Evolutionary conservation across 2,329 filamentous ascomycete species (phyloP).

Genomic region (Colletotrichum tofieldiae): DNA sequence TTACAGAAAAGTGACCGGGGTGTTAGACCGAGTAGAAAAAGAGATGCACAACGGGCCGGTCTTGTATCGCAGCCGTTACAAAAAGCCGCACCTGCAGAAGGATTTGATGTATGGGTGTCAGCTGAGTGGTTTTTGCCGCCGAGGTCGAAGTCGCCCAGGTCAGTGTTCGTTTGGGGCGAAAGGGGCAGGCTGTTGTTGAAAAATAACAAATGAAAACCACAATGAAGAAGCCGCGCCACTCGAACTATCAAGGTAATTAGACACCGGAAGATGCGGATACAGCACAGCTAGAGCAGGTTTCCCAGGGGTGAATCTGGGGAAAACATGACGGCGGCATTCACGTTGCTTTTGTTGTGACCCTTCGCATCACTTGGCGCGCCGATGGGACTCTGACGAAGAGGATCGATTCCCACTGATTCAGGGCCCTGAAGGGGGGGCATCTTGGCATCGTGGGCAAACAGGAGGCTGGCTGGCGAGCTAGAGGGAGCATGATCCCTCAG

Average conservation of each 20-base stretch:
- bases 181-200: background rate
- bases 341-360: constrained; percentile 26
- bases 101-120: background rate
- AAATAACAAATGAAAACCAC: background rate
- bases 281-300: constrained; percentile 15
- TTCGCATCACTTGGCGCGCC: constrained; percentile 29
- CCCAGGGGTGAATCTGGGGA: constrained; percentile 28
- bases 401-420: constrained; percentile 11
- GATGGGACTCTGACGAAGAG: background rate
- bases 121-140: constrained; percentile 8
- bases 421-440: background rate
- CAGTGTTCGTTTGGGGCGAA: background rate
- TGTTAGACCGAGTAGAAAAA: background rate
- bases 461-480: background rate
- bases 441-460: constrained; percentile 8
- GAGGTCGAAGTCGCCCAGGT: background rate
- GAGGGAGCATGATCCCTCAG: background rate
- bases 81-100: background rate
- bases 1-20: constrained; percentile 2
- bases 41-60: background rate
- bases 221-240: background rate
- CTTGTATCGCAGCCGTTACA: background rate
- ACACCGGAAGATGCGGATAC: constrained; percentile 20
- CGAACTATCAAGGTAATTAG: background rate
- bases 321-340: constrained; percentile 22